Evolutionary conservation across 352 stramenopile species (phyloP), one percentile per base, ranked within the genome.

Genomic region (Globisporangium nunn): DNA sequence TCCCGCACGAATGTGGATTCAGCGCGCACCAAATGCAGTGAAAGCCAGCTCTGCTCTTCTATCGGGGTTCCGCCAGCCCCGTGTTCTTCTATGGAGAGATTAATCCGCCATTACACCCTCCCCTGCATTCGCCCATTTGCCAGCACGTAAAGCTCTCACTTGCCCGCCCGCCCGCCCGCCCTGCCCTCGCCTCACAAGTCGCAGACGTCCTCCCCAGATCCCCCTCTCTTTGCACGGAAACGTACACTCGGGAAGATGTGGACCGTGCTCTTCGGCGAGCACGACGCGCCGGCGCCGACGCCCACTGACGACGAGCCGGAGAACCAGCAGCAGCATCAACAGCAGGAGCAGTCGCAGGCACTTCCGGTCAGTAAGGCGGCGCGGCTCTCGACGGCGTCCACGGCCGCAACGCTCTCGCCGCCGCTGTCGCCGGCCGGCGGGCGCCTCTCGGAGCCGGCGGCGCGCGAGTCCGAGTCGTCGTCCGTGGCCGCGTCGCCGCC

Each of bases 211-310:
- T 33, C 15, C 3, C 17, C 1, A 12, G 3, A 18, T 23, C 15
- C 6, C 3, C 4, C 11, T 6, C 28, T 2, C 14, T 12, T 40
- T 11, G 2, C 4, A 14, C 15, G 2, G 23, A 23, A 23, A 23
- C 23, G 23, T 23, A 23, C 23, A 23, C 28, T n/a, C n/a, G 33
- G 6, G 14, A 11, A 7, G 35, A 85, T 85, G 74, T 85, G 74
- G 74, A 82, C 72, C 23, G 72, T 80, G 31, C 68, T 85, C 39
- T 85, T 85, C 58, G 74, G 74, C n/a, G 74, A 85, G 30, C 65
- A 81, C 28, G 72, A 79, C 1, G 39, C 61, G 31, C 58, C 62
- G 12, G 33, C 67, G 29, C 29, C 35, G 35, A 29, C 51, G 31
- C 57, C 41, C 7, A 35, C 58, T 17, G 57, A 62, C 23, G 59